These are phyloP conservation scores for Schizosaccharomyces octosporus DNA, from an alignment of 805 yeast genomes.

Conservation along the genomic window DNA sequence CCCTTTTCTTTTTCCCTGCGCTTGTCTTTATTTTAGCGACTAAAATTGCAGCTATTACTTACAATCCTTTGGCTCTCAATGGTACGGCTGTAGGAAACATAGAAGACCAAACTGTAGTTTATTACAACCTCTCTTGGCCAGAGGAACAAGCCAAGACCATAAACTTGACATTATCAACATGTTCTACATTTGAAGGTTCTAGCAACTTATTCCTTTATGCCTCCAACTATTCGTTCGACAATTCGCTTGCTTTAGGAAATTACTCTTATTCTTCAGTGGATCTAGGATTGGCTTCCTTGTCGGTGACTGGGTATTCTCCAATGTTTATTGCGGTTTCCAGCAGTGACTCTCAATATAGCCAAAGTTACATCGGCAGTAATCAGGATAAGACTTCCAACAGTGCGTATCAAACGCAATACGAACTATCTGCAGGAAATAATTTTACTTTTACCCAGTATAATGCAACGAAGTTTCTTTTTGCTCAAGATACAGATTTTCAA, in stretches of 20 bases:
- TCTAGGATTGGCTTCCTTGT: neutral
- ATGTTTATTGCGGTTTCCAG: neutral
- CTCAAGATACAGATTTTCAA: slow-evolving; percentile 1
- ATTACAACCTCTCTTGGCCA: neutral
- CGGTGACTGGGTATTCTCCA: neutral
- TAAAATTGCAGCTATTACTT: neutral
- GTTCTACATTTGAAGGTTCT: neutral
- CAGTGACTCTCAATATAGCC: neutral
- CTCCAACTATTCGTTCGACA: neutral
- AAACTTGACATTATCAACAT: neutral
- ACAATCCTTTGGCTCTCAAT: neutral
- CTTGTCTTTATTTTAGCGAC: neutral
- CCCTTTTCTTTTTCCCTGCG: neutral
- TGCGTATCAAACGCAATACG: neutral
- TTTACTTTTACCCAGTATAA: neutral
- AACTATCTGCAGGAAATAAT: neutral
- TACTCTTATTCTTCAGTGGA: neutral
- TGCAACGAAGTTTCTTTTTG: neutral
- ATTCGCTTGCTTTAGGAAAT: neutral
- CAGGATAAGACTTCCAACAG: neutral
- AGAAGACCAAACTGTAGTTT: neutral
- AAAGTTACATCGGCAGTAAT: neutral
- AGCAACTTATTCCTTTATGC: neutral
- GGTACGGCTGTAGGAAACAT: neutral
- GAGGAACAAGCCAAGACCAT: neutral